These are phyloP conservation scores for Neurospora sp. DNA, from an alignment of 495 filamentous ascomycete species.

Conservation along the genomic window DNA sequence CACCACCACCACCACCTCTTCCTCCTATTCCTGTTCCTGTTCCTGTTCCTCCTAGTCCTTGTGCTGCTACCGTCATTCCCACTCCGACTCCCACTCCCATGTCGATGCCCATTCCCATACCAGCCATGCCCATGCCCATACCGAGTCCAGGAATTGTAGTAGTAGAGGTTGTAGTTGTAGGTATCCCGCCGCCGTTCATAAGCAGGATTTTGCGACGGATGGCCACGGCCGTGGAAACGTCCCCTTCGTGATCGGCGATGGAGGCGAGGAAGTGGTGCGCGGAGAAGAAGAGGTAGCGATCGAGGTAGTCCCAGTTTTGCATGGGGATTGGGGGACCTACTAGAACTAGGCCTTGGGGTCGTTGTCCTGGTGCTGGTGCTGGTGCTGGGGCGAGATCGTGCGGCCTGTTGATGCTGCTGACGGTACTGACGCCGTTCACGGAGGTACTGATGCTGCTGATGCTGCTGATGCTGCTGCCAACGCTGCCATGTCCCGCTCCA, in stretches of 20 bases:
- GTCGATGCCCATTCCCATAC: not conserved
- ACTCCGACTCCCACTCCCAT: no score
- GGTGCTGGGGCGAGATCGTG: not conserved
- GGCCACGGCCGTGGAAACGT: slow-evolving; percentile 5
- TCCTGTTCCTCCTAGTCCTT: no score
- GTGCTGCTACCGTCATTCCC: no score
- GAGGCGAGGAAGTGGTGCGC: slow-evolving; percentile 18
- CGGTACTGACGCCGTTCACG: not conserved
- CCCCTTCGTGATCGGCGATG: slow-evolving; percentile 12
- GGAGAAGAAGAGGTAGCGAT: slow-evolving; percentile 21
- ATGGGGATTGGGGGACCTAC: not conserved
- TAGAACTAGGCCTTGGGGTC: not conserved
- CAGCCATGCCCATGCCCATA: not conserved
- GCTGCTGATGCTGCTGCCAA: not conserved
- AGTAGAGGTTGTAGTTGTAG: no score
- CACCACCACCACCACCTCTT: no score
- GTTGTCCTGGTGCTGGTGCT: not conserved
- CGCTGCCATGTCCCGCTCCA: not conserved
- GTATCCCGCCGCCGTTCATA: not conserved
- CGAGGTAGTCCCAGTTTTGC: slow-evolving; percentile 10
- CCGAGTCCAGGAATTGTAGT: not conserved
- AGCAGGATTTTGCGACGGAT: slow-evolving; percentile 8
- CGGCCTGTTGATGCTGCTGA: not conserved
- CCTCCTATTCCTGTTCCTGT: no score
- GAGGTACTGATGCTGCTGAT: not conserved